A percentile compares a stretch with the other conserved stretches of the same genome.
These are phyloP conservation scores for Halenospora varia DNA, from an alignment of 495 filamentous ascomycete species.

Conservation along the genomic window DNA sequence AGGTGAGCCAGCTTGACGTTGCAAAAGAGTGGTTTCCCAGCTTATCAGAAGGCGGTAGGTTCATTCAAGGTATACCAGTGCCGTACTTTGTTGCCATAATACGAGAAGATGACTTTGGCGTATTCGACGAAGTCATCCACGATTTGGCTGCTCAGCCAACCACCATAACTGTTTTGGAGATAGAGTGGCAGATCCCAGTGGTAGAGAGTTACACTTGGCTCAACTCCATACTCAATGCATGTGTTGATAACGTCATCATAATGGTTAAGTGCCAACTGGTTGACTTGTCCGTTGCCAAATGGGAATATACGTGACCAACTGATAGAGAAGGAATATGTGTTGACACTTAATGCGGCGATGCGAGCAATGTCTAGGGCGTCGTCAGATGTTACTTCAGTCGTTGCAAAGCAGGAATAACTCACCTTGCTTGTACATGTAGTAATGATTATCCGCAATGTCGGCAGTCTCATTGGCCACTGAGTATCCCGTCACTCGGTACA, in stretches of 20 bases:
- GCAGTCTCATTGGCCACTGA: conserved; percentile 37
- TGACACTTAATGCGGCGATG: conserved; percentile 33
- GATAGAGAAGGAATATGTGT: conserved; percentile 38
- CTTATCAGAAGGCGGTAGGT: conserved; percentile 1
- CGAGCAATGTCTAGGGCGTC: conserved; percentile 41
- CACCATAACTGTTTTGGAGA: conserved; percentile 40
- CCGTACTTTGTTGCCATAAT: conserved; percentile 37
- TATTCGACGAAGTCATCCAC: conserved; percentile 40
- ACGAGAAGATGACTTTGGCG: conserved; percentile 33
- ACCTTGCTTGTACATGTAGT: conserved; percentile 42
- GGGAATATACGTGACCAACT: conserved; percentile 43
- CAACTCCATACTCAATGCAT: conserved; percentile 34
- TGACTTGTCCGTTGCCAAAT: conserved; percentile 39
- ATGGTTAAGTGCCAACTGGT: conserved; percentile 34
- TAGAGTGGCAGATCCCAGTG: conserved; percentile 44
- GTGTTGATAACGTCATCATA: conserved; percentile 42
- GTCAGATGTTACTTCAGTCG: not conserved
- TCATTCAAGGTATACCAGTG: conserved; percentile 41
- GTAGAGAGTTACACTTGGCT: conserved; percentile 37
- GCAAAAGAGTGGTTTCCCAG: not conserved
- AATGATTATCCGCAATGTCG: conserved; percentile 38
- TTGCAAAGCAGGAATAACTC: not conserved
- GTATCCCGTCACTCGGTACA: conserved; percentile 15
- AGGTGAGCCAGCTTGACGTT: not conserved
- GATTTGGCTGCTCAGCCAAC: conserved; percentile 35